Evolutionary conservation across 192 early-diverging fungal species (phyloP).

Genomic region (Podila epigama): DNA sequence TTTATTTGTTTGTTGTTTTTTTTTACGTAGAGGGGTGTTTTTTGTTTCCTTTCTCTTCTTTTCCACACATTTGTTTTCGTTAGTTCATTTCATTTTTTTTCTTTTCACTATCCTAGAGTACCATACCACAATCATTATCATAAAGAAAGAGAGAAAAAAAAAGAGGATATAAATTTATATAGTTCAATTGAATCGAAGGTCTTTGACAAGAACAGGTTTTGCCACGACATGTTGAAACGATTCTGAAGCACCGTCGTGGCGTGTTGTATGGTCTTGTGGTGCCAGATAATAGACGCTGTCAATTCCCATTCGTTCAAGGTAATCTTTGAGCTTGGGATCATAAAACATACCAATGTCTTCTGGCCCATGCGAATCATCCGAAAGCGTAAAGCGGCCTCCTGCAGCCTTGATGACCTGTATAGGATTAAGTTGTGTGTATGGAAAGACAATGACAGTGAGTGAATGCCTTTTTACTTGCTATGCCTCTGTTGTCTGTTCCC

Average conservation of each 20-base stretch:
- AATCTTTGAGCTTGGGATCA: conserved; percentile 65
- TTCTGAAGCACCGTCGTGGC: background rate
- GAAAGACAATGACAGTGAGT: background rate
- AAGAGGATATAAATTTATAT: background rate
- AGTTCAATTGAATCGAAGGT: background rate
- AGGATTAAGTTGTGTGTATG: background rate
- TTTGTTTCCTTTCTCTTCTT: background rate
- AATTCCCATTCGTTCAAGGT: conserved; percentile 74
- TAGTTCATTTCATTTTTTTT: background rate
- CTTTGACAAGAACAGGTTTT: background rate
- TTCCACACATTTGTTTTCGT: background rate
- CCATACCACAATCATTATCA: background rate
- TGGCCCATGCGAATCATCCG: conserved; percentile 95
- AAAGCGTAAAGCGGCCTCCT: conserved; percentile 81
- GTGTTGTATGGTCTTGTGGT: conserved; percentile 4
- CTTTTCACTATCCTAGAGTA: no score
- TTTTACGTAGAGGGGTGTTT: no score
- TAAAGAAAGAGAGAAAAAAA: background rate
- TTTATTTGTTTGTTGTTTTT: no score
- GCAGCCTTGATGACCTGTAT: conserved; percentile 66
- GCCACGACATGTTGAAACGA: background rate
- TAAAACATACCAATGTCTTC: conserved; percentile 89
- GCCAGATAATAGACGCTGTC: conserved; percentile 59
- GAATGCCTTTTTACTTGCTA: no score
- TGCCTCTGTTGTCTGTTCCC: background rate